These are phyloP conservation scores for Logfia minima DNA, from an alignment of 129 eudicot genomes.

Conservation along the genomic window DNA sequence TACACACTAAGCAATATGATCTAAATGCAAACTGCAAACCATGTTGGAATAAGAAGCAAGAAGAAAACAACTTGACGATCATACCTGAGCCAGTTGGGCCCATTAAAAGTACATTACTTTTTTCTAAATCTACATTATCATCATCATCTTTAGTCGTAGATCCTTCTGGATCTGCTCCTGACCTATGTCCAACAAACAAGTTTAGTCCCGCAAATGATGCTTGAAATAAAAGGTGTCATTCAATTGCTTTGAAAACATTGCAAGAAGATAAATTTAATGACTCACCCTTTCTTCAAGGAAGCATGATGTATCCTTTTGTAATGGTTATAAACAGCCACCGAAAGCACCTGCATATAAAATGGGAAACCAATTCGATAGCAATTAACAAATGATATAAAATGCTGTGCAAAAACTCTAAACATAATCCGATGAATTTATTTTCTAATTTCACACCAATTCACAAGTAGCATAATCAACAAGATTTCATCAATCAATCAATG, in stretches of 20 bases:
- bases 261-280: conserved; percentile 11
- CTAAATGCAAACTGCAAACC: neutral
- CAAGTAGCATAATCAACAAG: conserved; percentile 5
- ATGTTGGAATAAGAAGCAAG: neutral
- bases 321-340: conserved; percentile 97
- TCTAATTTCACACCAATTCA: neutral
- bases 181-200: conserved; percentile 43
- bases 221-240: neutral
- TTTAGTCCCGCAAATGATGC: conserved; percentile 21
- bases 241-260: neutral
- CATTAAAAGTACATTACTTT: conserved; percentile 94
- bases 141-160: conserved; percentile 58
- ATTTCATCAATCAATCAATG: conserved; percentile 9
- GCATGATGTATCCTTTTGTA: conserved; percentile 85
- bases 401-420: neutral
- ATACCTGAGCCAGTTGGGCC: conserved; percentile 99
- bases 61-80: conserved; percentile 10
- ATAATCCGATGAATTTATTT: neutral
- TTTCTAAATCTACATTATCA: conserved; percentile 88
- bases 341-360: conserved; percentile 60
- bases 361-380: conserved; percentile 6
- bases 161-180: conserved; percentile 55
- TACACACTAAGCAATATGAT: conserved; percentile 17
- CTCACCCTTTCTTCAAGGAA: conserved; percentile 72
- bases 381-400: neutral